Evolutionary conservation across 1,284 basidiomycete genomes (phyloP).

Genomic region (Pisolithus thermaeus): DNA sequence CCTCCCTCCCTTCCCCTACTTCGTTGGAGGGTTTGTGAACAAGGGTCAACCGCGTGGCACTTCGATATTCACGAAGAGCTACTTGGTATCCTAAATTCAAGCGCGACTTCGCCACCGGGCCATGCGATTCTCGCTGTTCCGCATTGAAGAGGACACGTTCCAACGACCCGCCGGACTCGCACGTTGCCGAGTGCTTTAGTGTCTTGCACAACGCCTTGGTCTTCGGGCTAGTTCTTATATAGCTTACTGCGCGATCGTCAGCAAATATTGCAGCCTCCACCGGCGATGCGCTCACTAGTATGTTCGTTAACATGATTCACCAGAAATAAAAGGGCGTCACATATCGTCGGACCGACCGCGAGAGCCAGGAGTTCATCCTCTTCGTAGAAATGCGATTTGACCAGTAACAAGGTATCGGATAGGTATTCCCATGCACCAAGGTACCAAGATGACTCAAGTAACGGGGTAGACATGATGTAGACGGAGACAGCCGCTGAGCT

Average conservation of each 20-base stretch:
- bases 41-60: neutral
- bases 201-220: conserved; percentile 35
- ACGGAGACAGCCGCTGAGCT: conserved; percentile 45
- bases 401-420: conserved; percentile 42
- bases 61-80: neutral
- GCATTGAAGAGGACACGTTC: conserved; percentile 4
- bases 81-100: neutral
- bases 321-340: conserved; percentile 40
- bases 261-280: neutral
- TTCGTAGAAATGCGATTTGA: conserved; percentile 37
- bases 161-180: conserved; percentile 7
- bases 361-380: conserved; percentile 47
- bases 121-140: neutral
- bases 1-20: too few relatives aligned
- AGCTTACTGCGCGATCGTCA: conserved; percentile 8
- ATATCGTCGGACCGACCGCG: conserved; percentile 43
- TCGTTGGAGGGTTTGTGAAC: too few relatives aligned
- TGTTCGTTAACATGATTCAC: conserved; percentile 21
- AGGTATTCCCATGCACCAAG: conserved; percentile 54
- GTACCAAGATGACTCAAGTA: conserved; percentile 32
- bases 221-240: conserved; percentile 43
- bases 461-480: conserved; percentile 33
- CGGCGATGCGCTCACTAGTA: conserved; percentile 28
- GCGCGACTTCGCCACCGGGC: neutral
- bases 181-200: conserved; percentile 17